Conservation (phyloP, 257 asterid genomes). For the Misopates orontium region DNA sequence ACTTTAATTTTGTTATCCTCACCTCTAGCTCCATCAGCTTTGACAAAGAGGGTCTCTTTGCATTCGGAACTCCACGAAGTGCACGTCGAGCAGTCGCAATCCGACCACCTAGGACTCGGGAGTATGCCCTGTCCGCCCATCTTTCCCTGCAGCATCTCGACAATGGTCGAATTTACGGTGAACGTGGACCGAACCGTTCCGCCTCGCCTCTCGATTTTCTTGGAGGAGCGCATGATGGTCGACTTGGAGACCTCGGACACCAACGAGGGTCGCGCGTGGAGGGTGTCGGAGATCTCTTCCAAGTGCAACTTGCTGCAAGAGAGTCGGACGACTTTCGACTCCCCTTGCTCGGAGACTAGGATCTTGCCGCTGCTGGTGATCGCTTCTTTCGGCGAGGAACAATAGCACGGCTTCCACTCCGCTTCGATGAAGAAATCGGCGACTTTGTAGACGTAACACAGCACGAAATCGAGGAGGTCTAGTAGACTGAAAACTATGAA, state of each 20-base stretch:
- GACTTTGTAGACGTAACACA: conserved; percentile 61
- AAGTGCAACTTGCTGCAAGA: conserved; percentile 59
- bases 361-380: conserved; percentile 56
- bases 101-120: conserved; percentile 79
- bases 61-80: conserved; percentile 58
- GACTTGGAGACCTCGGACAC: conserved; percentile 54
- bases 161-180: conserved; percentile 62
- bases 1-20: too few relatives aligned
- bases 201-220: conserved; percentile 11
- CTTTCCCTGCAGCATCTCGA: conserved; percentile 71
- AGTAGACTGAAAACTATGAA: conserved; percentile 51
- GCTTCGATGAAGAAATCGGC: conserved; percentile 69
- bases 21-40: conserved; percentile 75
- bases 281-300: conserved; percentile 90
- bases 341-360: conserved; percentile 69
- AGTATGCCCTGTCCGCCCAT: conserved; percentile 42
- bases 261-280: conserved; percentile 67
- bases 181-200: conserved; percentile 39
- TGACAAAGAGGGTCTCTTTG: conserved; percentile 66
- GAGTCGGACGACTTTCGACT: conserved; percentile 60
- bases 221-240: conserved; percentile 37
- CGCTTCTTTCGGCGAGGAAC: conserved; percentile 56
- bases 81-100: conserved; percentile 82
- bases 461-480: conserved; percentile 62
- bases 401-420: conserved; percentile 91